phyloP scores from a whole-genome alignment of 1,284 basidiomycete genomes.

The Ustilago hordei region DNA sequence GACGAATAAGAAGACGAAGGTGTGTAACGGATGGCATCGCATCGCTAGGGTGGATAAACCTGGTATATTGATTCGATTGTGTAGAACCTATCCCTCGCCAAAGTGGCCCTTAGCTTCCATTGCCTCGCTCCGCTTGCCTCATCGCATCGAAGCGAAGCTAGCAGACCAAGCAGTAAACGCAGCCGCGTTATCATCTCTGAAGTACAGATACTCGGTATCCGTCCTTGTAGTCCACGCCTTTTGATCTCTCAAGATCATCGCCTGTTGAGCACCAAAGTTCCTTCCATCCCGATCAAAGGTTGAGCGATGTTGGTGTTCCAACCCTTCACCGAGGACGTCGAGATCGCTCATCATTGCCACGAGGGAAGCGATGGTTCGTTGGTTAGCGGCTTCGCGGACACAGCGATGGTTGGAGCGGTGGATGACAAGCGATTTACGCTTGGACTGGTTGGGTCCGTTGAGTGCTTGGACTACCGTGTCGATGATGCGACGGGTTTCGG shows the following conservation, averaged over 20 bases:
- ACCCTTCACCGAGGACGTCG: slow-evolving; percentile 57
- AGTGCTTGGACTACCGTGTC: slow-evolving; percentile 63
- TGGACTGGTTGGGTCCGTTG: slow-evolving; percentile 38
- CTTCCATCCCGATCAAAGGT: slow-evolving; percentile 59
- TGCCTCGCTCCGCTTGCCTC: not conserved
- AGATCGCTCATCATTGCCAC: slow-evolving; percentile 63
- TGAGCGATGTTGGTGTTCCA: slow-evolving; percentile 53
- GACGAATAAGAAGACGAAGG: not conserved
- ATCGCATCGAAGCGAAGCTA: slow-evolving; percentile 45
- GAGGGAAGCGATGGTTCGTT: slow-evolving; percentile 54
- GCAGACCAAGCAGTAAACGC: slow-evolving; percentile 54
- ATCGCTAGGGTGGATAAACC: not conserved
- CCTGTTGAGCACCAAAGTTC: slow-evolving; percentile 65
- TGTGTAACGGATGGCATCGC: not conserved
- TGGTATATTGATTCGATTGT: slow-evolving; percentile 13
- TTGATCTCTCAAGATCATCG: slow-evolving; percentile 64
- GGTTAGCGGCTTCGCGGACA: slow-evolving; percentile 54
- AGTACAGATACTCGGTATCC: slow-evolving; percentile 56
- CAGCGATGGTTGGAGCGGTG: slow-evolving; percentile 43
- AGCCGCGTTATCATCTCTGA: slow-evolving; percentile 60
- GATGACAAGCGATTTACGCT: slow-evolving; percentile 27
- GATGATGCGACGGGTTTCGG: slow-evolving; percentile 63
- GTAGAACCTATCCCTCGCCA: not conserved
- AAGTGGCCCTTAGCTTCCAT: not conserved
- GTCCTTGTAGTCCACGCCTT: slow-evolving; percentile 63